Base-by-base conservation (phyloP, 805 yeast genomes). In the Sugiyamaella floridensis region DNA sequence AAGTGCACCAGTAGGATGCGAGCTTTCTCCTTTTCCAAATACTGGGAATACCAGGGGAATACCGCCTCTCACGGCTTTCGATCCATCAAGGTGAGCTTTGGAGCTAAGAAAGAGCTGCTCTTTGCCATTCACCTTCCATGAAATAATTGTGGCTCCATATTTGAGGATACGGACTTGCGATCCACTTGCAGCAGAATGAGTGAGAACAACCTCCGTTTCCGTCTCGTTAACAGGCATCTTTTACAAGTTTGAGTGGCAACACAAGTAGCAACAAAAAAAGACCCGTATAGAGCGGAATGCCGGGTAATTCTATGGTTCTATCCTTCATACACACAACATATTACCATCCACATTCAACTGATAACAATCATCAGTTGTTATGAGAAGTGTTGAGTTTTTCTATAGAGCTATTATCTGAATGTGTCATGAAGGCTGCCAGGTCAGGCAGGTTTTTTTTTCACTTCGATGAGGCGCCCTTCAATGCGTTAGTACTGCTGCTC, bases 11-110 rank as follows among this genome's bases (percentile, higher is more conserved):
- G 89, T 80, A 40, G 72, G 71, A 2, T 86, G 86, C 52, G 73
- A 76, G 7, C 78, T 75, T 18, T 49, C 51, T 14, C 51, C 29
- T 59, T 81, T 89, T 55, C 99, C 98, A 61, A 72, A 72, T 9
- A 74, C 87, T 1, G 99, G 99, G 77, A 93, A 93, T 8, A 92
- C 98, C 20, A 93, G 73, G 11, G 99, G 99, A 50, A 93, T 87
- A 49, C 99, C 99, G 58, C 99, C 99, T 67, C 99, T 80, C 16
- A 93, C 97, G 1, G 99, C 95, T 65, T 85, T 86, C 45, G 92
- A 72, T 10, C 98, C 98, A 64, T 93, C 98, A 55, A 92, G 71
- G 62, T 82, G 81, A 46, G 98, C 96, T 40, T 62, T 58, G 55
- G 63, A 66, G 55, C 71, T 63, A 15, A 73, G 72, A 95, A 96